A percentile compares a stretch with the other conserved stretches of the same genome.
Conservation (phyloP, 2,329 filamentous ascomycete species). For the Alternaria atra region DNA sequence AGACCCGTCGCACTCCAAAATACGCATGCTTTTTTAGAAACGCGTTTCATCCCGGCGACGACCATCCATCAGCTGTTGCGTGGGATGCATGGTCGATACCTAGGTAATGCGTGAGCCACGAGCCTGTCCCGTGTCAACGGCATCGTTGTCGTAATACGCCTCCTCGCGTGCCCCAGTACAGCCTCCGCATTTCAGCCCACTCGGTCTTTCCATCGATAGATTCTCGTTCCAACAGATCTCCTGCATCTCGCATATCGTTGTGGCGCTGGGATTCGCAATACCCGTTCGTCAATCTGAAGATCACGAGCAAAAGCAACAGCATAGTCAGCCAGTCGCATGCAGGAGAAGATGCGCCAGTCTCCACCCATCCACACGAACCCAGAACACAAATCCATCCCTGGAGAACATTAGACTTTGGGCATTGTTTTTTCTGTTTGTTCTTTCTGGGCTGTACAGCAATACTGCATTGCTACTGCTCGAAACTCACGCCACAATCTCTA, state of each 20-base stretch:
- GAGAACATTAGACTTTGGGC: background rate
- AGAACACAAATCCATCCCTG: conserved; percentile 2
- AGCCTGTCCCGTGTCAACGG: background rate
- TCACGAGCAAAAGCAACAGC: conserved; percentile 14
- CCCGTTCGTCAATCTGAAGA: conserved; percentile 9
- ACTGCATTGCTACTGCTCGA: background rate
- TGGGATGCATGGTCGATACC: background rate
- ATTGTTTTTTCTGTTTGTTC: background rate
- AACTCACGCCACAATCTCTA: conserved; percentile 1
- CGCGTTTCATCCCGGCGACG: conserved; percentile 8
- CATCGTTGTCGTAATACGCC: conserved; percentile 1
- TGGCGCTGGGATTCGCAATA: conserved; percentile 5
- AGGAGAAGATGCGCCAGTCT: background rate
- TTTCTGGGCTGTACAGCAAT: background rate
- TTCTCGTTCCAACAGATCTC: background rate
- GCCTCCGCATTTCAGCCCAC: background rate
- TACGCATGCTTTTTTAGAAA: conserved; percentile 7
- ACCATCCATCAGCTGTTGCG: background rate
- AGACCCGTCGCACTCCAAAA: background rate
- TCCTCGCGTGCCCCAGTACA: background rate
- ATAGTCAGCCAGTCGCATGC: background rate
- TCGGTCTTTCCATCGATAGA: background rate
- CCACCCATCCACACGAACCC: conserved; percentile 3
- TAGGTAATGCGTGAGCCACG: background rate
- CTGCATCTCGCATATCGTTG: conserved; percentile 1